Evolutionary conservation across 2,329 filamentous ascomycete species (phyloP), one percentile per base, ranked within the genome.

Genomic region (Penicillium freii): DNA sequence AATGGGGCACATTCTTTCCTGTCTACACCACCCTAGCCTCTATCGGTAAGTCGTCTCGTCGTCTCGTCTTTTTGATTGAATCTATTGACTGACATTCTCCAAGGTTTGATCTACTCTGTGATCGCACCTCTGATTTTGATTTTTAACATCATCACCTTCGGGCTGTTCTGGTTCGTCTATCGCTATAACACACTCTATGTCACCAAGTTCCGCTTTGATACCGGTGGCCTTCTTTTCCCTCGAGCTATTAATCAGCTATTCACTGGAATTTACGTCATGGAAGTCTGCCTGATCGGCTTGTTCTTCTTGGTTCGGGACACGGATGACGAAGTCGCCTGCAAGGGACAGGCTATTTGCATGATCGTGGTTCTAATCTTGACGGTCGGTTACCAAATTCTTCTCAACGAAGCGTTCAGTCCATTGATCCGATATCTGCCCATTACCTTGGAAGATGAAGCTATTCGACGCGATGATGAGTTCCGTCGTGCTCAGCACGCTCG

Each of bases 111-210:
- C 39, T 99, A 97, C 75, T 90, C 87, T 39, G 84, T 97, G 56
- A 87, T 97, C 42, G 87, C 94, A 0, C 94, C 94, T 0, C 79
- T 99, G 13, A 97, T 99, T 70, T 85, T 94, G 48, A 78, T 97
- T 23, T 97, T 99, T 78, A 93, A 94, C 66, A 86, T 96, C 67
- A 86, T 97, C 71, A 97, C 93, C 0, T 97, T 97, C 72, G 83
- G 84, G 46, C 80, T 99, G 0, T 87, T 97, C 62, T 99, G 92
- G 92, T 81, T 97, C 44, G 93, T 94, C 0, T 92, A 97, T 72
- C 86, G 93, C n/a, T 97, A 97, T 76, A 93, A 93, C 65, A 95
- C 96, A 78, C 83, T 99, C 21, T 99, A 97, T 68, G 92, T 99
- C 58, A 95, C 87, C 27, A 89, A 92, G 51, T 95, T 96, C 73